A percentile compares a stretch with the other conserved stretches of the same genome.
phyloP scores from a whole-genome alignment of 768 basidiomycete species.

The Rossbeevera mucosa region DNA sequence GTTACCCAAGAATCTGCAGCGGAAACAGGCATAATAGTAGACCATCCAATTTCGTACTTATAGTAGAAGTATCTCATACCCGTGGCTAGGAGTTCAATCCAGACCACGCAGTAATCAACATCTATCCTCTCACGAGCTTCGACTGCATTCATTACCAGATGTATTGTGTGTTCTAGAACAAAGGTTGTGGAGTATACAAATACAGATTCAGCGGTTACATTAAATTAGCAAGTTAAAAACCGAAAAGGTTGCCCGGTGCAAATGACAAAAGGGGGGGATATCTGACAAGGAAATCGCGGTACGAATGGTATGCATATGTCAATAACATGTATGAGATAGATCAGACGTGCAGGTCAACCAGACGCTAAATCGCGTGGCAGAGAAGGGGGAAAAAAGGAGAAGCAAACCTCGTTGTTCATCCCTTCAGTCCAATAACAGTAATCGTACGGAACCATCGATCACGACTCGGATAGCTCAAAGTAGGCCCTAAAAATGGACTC shows the following conservation, averaged over 20 bases:
- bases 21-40: conserved; percentile 50
- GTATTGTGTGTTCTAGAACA: conserved; percentile 6
- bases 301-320: conserved; percentile 13
- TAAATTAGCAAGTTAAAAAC: conserved; percentile 18
- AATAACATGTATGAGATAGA: conserved; percentile 4
- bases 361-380: not conserved
- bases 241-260: not conserved
- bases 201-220: conserved; percentile 18
- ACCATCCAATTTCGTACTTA: not conserved
- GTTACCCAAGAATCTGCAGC: conserved; percentile 72
- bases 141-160: not conserved
- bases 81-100: no score
- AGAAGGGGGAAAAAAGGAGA: not conserved
- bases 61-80: no score
- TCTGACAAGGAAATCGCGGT: not conserved
- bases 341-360: not conserved
- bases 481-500: conserved; percentile 92
- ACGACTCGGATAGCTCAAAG: conserved; percentile 64
- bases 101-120: no score
- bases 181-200: conserved; percentile 8
- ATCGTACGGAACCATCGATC: conserved; percentile 1
- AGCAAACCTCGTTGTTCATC: not conserved
- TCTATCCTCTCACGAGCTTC: no score
- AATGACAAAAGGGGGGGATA: not conserved
- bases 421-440: not conserved